These are phyloP conservation scores for Malania oleifera DNA, from an alignment of 164 flowering plant species.

Conservation along the genomic window DNA sequence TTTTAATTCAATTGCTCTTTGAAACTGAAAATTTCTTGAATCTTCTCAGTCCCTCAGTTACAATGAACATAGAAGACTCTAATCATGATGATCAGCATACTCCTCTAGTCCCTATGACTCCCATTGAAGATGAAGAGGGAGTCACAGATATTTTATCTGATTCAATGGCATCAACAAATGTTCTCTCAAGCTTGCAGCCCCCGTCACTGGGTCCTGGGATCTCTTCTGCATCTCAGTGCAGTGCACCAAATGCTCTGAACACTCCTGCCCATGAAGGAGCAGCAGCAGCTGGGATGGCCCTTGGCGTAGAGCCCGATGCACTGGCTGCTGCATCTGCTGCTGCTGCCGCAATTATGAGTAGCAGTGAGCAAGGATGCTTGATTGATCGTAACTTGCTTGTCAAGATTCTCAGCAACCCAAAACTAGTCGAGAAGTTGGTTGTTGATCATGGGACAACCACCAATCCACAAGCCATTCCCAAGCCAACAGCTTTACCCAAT, in stretches of 20 bases:
- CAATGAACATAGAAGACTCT: constrained; percentile 29
- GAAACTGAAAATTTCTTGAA: constrained; percentile 14
- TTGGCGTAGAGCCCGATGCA: constrained; percentile 50
- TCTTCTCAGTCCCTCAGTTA: constrained; percentile 49
- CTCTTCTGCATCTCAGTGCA: constrained; percentile 14
- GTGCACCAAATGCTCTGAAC: constrained; percentile 10
- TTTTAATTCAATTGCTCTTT: not conserved
- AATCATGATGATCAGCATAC: constrained; percentile 28
- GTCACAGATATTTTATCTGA: constrained; percentile 26
- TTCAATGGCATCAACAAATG: constrained; percentile 9
- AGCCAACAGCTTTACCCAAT: constrained; percentile 16
- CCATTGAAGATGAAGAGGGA: constrained; percentile 84
- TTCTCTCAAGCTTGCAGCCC: constrained; percentile 21
- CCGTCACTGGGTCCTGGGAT: constrained; percentile 13
- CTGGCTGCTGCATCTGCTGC: constrained; percentile 73
- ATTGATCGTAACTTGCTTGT: constrained; percentile 76
- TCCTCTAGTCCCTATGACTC: constrained; percentile 60
- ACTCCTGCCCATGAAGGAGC: constrained; percentile 20
- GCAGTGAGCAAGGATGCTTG: constrained; percentile 53
- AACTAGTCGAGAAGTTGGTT: constrained; percentile 62
- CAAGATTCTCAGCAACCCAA: constrained; percentile 68
- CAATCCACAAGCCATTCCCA: constrained; percentile 19
- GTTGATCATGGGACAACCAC: constrained; percentile 34
- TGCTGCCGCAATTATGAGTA: constrained; percentile 44
- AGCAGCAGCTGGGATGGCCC: constrained; percentile 12